A percentile compares a stretch with the other conserved stretches of the same genome.
Conservation (phyloP, 148 eudicot genomes). For the Vaccinium myrtillus region DNA sequence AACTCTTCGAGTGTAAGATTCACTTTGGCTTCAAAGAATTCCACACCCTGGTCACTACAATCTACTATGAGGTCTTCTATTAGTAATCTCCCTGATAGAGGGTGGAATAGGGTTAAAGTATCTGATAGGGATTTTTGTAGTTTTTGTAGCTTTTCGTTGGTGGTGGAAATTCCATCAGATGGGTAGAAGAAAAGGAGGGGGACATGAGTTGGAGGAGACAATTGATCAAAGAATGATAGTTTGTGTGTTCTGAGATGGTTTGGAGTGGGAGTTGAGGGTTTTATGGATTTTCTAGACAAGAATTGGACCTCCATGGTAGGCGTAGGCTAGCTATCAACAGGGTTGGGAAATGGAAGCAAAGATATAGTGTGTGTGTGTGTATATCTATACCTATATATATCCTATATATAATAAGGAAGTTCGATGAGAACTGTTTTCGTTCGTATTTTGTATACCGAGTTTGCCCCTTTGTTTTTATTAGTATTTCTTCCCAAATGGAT, state of each 20-base stretch:
- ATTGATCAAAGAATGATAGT: constrained; percentile 8
- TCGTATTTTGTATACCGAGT: too few relatives aligned
- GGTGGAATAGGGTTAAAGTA: neutral
- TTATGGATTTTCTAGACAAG: constrained; percentile 8
- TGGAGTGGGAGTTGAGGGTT: constrained; percentile 9
- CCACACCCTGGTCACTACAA: constrained; percentile 8
- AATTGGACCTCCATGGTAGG: neutral
- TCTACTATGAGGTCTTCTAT: constrained; percentile 3
- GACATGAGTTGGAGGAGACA: neutral
- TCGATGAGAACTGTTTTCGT: too few relatives aligned
- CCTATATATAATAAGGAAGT: too few relatives aligned
- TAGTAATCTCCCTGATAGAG: neutral
- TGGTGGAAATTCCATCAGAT: constrained; percentile 1
- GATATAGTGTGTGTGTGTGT: too few relatives aligned
- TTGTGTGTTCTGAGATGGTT: constrained; percentile 1
- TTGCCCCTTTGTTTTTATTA: too few relatives aligned
- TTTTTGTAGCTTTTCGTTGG: neutral
- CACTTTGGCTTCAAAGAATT: constrained; percentile 8
- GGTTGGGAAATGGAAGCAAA: neutral
- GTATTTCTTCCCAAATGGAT: too few relatives aligned
- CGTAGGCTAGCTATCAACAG: neutral
- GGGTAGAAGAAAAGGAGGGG: constrained; percentile 11
- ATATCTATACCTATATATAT: too few relatives aligned
- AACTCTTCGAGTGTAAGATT: neutral
- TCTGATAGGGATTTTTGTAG: constrained; percentile 4